Conservation (phyloP, 345 rosid genomes). For the Clausena lansium region DNA sequence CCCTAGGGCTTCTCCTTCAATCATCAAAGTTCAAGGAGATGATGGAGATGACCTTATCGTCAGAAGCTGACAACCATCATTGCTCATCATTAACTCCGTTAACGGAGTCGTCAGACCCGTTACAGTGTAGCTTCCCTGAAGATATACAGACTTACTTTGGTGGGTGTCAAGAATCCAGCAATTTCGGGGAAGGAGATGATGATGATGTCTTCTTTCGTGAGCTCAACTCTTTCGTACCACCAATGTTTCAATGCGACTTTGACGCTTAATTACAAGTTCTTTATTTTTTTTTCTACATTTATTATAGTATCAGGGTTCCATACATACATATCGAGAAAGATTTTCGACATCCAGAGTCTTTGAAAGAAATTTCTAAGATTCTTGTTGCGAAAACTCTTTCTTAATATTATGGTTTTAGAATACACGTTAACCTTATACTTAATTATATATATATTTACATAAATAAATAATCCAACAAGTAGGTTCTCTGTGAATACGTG, state of each 20-base stretch:
- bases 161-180: slow-evolving; percentile 52
- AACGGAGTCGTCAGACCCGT: slow-evolving; percentile 26
- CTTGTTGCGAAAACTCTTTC: not conserved
- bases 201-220: slow-evolving; percentile 61
- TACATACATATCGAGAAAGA: not conserved
- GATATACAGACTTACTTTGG: slow-evolving; percentile 72
- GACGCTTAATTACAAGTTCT: slow-evolving; percentile 16
- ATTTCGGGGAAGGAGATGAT: slow-evolving; percentile 37
- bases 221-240: slow-evolving; percentile 42
- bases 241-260: slow-evolving; percentile 55
- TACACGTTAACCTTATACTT: not conserved
- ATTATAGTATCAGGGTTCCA: not conserved
- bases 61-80: slow-evolving; percentile 13
- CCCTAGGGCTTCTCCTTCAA: slow-evolving; percentile 61
- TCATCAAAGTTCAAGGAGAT: slow-evolving; percentile 68
- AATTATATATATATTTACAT: not conserved
- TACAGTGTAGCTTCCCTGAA: slow-evolving; percentile 66
- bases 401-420: not conserved
- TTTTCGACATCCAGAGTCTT: not conserved
- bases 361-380: not conserved
- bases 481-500: not conserved
- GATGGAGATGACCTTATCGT: slow-evolving; percentile 46
- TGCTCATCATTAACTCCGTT: slow-evolving; percentile 23
- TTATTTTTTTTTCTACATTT: not conserved
- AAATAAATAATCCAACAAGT: not conserved